Evolutionary conservation across 2,329 filamentous ascomycete species (phyloP).

Genomic region (Grosmannia huntii): DNA sequence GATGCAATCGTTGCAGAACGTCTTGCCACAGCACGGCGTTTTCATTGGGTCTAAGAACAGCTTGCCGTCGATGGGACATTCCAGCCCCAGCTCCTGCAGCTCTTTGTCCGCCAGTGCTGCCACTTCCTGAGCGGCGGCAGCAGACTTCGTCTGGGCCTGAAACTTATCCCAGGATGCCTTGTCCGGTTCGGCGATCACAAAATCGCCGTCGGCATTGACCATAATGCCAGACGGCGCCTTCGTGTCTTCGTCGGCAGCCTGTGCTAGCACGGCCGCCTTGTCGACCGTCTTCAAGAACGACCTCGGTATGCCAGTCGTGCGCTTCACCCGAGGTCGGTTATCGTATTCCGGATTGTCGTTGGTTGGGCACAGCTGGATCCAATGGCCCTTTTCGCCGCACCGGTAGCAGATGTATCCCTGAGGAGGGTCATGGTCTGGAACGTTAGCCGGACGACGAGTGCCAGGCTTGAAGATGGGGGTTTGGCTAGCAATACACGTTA

Average conservation of each 20-base stretch:
- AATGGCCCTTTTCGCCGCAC: constrained; percentile 96
- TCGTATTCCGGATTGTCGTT: constrained; percentile 96
- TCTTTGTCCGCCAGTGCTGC: constrained; percentile 71
- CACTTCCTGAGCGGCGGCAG: constrained; percentile 69
- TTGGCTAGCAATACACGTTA: constrained; percentile 37
- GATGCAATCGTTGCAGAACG: constrained; percentile 99
- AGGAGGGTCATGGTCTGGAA: constrained; percentile 86
- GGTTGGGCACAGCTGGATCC: constrained; percentile 97
- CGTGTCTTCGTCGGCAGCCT: constrained; percentile 63
- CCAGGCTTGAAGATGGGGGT: constrained; percentile 48
- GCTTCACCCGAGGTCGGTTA: constrained; percentile 82
- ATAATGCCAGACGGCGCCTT: constrained; percentile 84
- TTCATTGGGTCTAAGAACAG: constrained; percentile 98
- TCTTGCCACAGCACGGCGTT: constrained; percentile 96
- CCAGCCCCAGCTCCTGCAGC: constrained; percentile 73
- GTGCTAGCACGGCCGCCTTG: constrained; percentile 64
- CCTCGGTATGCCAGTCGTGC: constrained; percentile 90
- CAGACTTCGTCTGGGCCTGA: constrained; percentile 83
- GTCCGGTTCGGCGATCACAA: constrained; percentile 91
- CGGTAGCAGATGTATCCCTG: constrained; percentile 93
- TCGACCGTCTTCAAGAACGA: constrained; percentile 94
- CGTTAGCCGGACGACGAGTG: constrained; percentile 55
- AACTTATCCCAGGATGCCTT: constrained; percentile 95
- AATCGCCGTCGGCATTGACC: constrained; percentile 95
- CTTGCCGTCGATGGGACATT: constrained; percentile 93